Conservation (phyloP, 306 rosid species). For the Oxytropis ochrocephala region DNA sequence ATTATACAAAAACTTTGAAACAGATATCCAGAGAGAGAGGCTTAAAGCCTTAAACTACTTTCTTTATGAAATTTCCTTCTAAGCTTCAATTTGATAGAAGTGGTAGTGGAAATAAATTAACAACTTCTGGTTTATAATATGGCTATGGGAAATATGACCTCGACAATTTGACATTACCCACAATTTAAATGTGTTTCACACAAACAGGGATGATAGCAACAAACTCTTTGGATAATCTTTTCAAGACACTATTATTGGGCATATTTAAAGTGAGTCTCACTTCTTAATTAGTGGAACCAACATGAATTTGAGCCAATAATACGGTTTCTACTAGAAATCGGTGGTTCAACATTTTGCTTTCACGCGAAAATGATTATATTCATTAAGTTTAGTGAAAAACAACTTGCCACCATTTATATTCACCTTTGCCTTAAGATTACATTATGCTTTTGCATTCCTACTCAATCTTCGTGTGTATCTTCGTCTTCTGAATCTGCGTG, state of each 20-base stretch:
- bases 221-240: neutral
- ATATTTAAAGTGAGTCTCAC: neutral
- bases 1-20: neutral
- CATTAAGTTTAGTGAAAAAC: neutral
- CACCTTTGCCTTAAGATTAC: conserved; percentile 40
- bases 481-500: conserved; percentile 81
- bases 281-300: neutral
- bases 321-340: neutral
- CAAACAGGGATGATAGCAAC: neutral
- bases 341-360: neutral
- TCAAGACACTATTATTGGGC: neutral
- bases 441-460: conserved; percentile 19
- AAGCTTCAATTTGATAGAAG: neutral
- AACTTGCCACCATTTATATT: conserved; percentile 11
- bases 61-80: neutral
- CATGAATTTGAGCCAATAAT: neutral
- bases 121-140: neutral
- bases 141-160: neutral
- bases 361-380: neutral
- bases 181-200: neutral
- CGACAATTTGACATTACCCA: neutral
- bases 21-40: neutral
- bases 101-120: neutral
- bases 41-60: neutral
- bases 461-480: conserved; percentile 82